Evolutionary conservation across 2,329 filamentous ascomycete species (phyloP).

Genomic region (Aureobasidium sp.): DNA sequence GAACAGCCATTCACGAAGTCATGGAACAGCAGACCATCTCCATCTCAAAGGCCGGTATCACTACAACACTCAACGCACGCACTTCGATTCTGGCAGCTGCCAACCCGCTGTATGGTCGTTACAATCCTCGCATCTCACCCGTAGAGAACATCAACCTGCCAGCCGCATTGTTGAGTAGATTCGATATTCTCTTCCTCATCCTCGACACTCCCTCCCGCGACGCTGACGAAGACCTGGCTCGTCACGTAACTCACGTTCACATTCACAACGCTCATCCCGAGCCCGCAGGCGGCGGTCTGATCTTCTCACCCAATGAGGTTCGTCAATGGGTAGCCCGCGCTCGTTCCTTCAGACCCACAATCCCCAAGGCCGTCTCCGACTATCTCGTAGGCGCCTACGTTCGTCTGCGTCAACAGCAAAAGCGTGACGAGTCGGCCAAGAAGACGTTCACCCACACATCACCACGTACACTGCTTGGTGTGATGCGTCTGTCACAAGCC

Average conservation of each 20-base stretch:
- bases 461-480: conserved; percentile 83
- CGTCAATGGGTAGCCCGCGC: conserved; percentile 93
- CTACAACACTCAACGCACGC: conserved; percentile 84
- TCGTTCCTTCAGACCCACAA: conserved; percentile 76
- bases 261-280: conserved; percentile 95
- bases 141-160: conserved; percentile 99
- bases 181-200: conserved; percentile 93
- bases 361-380: conserved; percentile 79
- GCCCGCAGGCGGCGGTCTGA: conserved; percentile 51
- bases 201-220: conserved; percentile 90
- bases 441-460: conserved; percentile 93
- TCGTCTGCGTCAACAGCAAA: conserved; percentile 83
- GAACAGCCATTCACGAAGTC: conserved; percentile 68
- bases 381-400: conserved; percentile 98
- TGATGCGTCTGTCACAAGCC: conserved; percentile 88
- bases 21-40: conserved; percentile 77
- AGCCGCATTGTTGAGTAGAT: conserved; percentile 92
- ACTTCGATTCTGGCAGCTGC: conserved; percentile 94
- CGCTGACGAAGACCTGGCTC: conserved; percentile 82
- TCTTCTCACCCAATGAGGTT: conserved; percentile 89
- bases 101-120: conserved; percentile 94
- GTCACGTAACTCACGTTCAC: conserved; percentile 93
- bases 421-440: conserved; percentile 81
- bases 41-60: conserved; percentile 70
- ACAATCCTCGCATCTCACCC: conserved; percentile 93